A percentile compares a stretch with the other conserved stretches of the same genome.
Conservation (phyloP, 352 stramenopile species). For the Thraustochytrium sp. region DNA sequence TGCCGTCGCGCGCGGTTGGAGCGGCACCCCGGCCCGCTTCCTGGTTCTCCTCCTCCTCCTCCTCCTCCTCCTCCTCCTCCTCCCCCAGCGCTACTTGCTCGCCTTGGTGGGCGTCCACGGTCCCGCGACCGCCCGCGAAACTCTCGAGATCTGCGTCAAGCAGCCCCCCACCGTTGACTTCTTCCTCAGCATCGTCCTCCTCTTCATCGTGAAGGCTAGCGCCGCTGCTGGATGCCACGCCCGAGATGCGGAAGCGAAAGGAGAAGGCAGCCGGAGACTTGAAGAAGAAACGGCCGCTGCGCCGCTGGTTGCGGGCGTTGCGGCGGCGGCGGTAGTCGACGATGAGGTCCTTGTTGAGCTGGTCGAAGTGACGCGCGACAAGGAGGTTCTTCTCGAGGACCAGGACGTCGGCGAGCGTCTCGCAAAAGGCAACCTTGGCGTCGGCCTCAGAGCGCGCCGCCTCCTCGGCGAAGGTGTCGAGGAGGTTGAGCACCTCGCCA, state of each 20-base stretch:
- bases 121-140: too few species aligned
- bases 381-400: constrained; percentile 61
- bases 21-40: too few species aligned
- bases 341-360: constrained; percentile 57
- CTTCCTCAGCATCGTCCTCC: too few species aligned
- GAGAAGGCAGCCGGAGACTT: background rate
- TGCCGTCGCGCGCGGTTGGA: too few species aligned
- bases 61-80: too few species aligned
- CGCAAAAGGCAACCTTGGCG: constrained; percentile 52
- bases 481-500: background rate
- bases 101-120: too few species aligned
- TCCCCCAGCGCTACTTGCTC: too few species aligned
- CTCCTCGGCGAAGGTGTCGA: background rate
- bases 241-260: background rate
- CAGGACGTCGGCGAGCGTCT: constrained; percentile 57
- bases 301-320: background rate
- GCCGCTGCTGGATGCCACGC: too few species aligned
- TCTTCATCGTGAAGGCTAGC: too few species aligned
- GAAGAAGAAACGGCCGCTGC: background rate
- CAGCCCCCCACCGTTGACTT: too few species aligned
- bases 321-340: background rate
- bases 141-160: too few species aligned
- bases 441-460: background rate
- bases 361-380: constrained; percentile 56
- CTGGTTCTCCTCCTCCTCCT: too few species aligned